Percentiles rank a stretch among this genome's conserved stretches.
phyloP scores from a whole-genome alignment of 148 eudicot genomes.

The Beta vulgaris region DNA sequence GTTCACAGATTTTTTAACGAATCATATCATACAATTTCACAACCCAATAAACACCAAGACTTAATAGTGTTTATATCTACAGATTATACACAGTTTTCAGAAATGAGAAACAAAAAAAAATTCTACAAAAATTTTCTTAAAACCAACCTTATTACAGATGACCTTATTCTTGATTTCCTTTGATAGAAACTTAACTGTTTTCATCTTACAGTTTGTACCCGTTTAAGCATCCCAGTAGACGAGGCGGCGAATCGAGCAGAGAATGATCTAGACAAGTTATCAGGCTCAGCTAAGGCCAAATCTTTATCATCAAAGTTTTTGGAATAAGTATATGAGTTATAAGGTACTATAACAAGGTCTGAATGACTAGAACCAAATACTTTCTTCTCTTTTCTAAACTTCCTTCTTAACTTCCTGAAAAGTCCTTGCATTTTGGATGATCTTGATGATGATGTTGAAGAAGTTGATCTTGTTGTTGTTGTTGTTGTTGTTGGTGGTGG shows the following conservation, averaged over 20 bases:
- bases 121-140: not conserved
- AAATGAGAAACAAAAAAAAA: not conserved
- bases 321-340: slow-evolving; percentile 47
- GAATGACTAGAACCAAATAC: slow-evolving; percentile 28
- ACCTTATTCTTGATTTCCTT: not conserved
- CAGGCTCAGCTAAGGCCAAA: slow-evolving; percentile 28
- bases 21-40: not conserved
- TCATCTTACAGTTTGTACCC: slow-evolving; percentile 24
- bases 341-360: slow-evolving; percentile 33
- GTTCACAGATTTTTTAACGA: not conserved
- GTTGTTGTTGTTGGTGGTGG: not conserved
- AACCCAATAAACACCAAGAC: not conserved
- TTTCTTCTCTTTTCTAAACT: slow-evolving; percentile 47
- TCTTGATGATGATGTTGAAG: not conserved
- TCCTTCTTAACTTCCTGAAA: slow-evolving; percentile 49
- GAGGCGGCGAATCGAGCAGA: slow-evolving; percentile 56
- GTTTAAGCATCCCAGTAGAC: slow-evolving; percentile 32
- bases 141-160: not conserved
- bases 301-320: slow-evolving; percentile 61
- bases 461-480: not conserved
- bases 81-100: not conserved
- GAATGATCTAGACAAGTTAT: slow-evolving; percentile 49
- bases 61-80: not conserved
- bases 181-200: not conserved
- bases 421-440: slow-evolving; percentile 30